These are phyloP conservation scores for Mortierella sp. DNA, from an alignment of 371 early-diverging fungal species.

Conservation along the genomic window DNA sequence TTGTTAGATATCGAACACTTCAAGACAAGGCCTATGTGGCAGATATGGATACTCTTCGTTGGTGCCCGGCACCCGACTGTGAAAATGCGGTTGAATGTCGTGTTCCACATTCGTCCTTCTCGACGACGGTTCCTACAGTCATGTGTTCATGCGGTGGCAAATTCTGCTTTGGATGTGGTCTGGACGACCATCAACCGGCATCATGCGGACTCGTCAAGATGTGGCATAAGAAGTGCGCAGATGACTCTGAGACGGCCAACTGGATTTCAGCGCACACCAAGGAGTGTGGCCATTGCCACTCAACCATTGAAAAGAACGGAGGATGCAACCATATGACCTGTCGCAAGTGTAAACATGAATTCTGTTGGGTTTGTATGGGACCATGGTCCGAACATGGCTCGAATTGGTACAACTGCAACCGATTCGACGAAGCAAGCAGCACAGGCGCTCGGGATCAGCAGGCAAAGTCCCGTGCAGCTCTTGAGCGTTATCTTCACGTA, in stretches of 20 bases:
- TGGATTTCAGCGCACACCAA: constrained; percentile 98
- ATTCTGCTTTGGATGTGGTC: constrained; percentile 96
- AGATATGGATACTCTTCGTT: constrained; percentile 81
- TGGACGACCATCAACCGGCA: constrained; percentile 91
- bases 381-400: constrained; percentile 96
- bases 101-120: constrained; percentile 73
- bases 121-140: constrained; percentile 87
- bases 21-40: constrained; percentile 91
- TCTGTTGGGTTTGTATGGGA: constrained; percentile 91
- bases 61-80: constrained; percentile 98
- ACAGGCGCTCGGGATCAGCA: constrained; percentile 84
- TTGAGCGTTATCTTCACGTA: constrained; percentile 96
- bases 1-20: constrained; percentile 76
- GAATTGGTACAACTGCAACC: constrained; percentile 94
- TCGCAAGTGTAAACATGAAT: constrained; percentile 87
- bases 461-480: constrained; percentile 85
- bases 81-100: constrained; percentile 93
- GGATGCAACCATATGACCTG: constrained; percentile 97
- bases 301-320: constrained; percentile 98
- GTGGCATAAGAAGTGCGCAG: constrained; percentile 96
- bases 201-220: constrained; percentile 86
- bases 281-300: constrained; percentile 93
- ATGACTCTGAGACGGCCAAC: constrained; percentile 97
- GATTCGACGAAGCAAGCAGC: constrained; percentile 88
- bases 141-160: constrained; percentile 79